Conservation (phyloP, 768 basidiomycete species). For the Chlorophyllum brunneum region DNA sequence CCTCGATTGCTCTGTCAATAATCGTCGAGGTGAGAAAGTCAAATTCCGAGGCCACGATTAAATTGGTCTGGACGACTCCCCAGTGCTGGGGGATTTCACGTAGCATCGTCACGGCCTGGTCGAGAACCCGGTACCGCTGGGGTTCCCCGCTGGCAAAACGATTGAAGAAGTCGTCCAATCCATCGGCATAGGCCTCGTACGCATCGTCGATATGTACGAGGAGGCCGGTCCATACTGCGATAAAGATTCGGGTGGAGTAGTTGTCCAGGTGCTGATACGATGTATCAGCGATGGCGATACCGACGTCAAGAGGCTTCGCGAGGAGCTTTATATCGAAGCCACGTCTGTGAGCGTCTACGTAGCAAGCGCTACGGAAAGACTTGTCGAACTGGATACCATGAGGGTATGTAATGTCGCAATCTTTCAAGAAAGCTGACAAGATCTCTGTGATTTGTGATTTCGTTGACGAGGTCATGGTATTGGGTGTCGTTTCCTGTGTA, state of each 20-base stretch:
- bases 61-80: background rate
- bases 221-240: background rate
- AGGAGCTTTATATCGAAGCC: background rate
- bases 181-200: background rate
- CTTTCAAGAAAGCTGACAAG: background rate
- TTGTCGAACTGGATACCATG: background rate
- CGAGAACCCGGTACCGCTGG: background rate
- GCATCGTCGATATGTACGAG: background rate
- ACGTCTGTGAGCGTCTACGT: background rate
- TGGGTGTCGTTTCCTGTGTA: too few relatives aligned
- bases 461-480: too few relatives aligned
- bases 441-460: too few relatives aligned
- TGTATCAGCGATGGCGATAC: background rate
- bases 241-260: background rate
- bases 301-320: background rate
- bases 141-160: background rate
- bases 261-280: background rate
- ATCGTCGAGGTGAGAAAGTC: constrained; percentile 1
- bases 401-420: background rate
- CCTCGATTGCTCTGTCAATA: background rate
- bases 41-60: background rate
- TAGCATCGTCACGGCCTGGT: background rate
- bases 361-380: background rate
- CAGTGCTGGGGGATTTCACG: background rate
- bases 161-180: background rate